A percentile compares a stretch with the other conserved stretches of the same genome.
These are phyloP conservation scores for Scutellaria baicalensis DNA, from an alignment of 257 asterid species.

Conservation along the genomic window DNA sequence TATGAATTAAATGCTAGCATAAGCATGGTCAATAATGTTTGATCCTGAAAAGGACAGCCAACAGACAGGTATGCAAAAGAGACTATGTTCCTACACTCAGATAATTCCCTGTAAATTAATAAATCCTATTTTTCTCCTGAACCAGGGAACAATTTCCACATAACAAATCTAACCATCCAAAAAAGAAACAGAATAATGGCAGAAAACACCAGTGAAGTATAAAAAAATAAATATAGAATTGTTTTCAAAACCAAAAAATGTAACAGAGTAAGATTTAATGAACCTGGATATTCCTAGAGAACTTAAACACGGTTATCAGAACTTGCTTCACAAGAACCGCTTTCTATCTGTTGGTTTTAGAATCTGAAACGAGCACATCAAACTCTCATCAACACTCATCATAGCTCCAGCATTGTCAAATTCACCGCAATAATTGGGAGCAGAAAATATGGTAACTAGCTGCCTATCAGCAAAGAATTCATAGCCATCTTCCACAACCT, in stretches of 20 bases:
- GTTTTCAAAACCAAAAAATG: not conserved
- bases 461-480: slow-evolving; percentile 44
- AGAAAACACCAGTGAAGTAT: not conserved
- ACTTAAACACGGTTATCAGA: not conserved
- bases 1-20: not conserved
- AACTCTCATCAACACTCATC: slow-evolving; percentile 52
- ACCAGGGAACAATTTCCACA: not conserved
- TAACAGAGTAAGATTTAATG: not conserved
- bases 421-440: slow-evolving; percentile 48
- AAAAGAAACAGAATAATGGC: not conserved
- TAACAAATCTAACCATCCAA: not conserved
- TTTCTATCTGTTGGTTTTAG: slow-evolving; percentile 41
- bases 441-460: slow-evolving; percentile 43
- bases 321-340: slow-evolving; percentile 30
- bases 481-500: slow-evolving; percentile 52
- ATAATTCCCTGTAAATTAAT: not conserved
- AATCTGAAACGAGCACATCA: slow-evolving; percentile 49
- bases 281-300: slow-evolving; percentile 18
- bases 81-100: not conserved
- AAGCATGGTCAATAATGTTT: not conserved
- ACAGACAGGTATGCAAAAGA: not conserved
- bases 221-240: not conserved
- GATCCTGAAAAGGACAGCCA: not conserved
- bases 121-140: not conserved
- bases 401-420: slow-evolving; percentile 50